A percentile compares a stretch with the other conserved stretches of the same genome.
These are phyloP conservation scores for Monosporascus cannonballus DNA, from an alignment of 2,329 filamentous ascomycete genomes.

Conservation along the genomic window DNA sequence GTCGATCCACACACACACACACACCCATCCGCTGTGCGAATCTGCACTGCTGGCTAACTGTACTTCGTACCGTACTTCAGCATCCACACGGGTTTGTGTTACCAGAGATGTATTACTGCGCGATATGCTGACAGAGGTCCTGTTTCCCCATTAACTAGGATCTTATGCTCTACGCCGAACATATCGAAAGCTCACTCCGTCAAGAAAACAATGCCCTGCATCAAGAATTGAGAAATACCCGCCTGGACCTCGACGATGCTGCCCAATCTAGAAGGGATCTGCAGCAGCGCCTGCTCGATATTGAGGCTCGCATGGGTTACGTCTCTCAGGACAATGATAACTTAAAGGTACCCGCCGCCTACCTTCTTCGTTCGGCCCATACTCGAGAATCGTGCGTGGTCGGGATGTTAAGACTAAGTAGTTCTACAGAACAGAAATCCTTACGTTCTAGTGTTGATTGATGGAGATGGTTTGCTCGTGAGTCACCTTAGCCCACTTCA, in stretches of 20 bases:
- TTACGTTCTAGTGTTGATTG: conserved; percentile 56
- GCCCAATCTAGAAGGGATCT: conserved; percentile 42
- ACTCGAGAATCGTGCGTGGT: background rate
- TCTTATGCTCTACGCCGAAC: conserved; percentile 39
- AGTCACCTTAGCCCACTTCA: conserved; percentile 15
- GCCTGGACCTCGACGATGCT: conserved; percentile 47
- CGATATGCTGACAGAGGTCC: background rate
- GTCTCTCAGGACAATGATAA: conserved; percentile 33
- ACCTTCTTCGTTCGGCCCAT: background rate
- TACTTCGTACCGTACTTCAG: too few species aligned
- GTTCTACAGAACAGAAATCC: conserved; percentile 43
- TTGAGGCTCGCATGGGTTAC: conserved; percentile 30
- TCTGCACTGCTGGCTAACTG: too few species aligned
- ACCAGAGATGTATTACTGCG: too few species aligned
- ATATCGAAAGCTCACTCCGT: conserved; percentile 35
- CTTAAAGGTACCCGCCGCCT: conserved; percentile 36
- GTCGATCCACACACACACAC: too few species aligned
- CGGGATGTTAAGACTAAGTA: conserved; percentile 10
- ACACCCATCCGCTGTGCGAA: too few species aligned
- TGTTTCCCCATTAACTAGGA: conserved; percentile 30
- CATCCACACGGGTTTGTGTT: too few species aligned
- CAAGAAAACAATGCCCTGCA: conserved; percentile 38
- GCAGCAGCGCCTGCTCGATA: conserved; percentile 39
- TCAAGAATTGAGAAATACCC: conserved; percentile 35
- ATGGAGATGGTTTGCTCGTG: conserved; percentile 58